These are phyloP conservation scores for Neostapfia colusana DNA, from an alignment of 176 grass and related monocot genomes.

Conservation along the genomic window DNA sequence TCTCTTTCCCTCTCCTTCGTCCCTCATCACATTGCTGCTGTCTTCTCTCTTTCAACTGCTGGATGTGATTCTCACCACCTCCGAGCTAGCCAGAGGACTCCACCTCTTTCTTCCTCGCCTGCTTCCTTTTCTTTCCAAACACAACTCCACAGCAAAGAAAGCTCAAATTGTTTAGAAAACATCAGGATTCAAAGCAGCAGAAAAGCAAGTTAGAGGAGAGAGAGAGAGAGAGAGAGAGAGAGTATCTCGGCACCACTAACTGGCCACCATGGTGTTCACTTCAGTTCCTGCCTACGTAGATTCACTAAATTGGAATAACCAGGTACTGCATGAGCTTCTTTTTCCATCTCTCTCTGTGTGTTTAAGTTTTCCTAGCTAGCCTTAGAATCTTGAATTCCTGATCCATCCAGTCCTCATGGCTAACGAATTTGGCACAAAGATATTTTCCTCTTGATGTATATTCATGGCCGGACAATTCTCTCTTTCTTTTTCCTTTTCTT, in stretches of 20 bases:
- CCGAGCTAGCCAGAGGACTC: slow-evolving; percentile 40
- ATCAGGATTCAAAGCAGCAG: slow-evolving; percentile 59
- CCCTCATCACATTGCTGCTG: slow-evolving; percentile 32
- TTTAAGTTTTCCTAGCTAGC: not conserved
- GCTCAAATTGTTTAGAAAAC: slow-evolving; percentile 54
- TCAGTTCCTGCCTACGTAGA: slow-evolving; percentile 84
- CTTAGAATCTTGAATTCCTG: slow-evolving; percentile 23
- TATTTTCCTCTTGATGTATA: slow-evolving; percentile 72
- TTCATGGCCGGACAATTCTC: slow-evolving; percentile 56
- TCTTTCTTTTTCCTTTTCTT: slow-evolving; percentile 27
- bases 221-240: slow-evolving; percentile 14
- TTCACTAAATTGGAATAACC: slow-evolving; percentile 89
- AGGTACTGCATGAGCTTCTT: slow-evolving; percentile 61
- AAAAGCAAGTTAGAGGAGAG: slow-evolving; percentile 53
- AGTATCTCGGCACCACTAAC: slow-evolving; percentile 45
- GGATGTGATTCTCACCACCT: slow-evolving; percentile 87
- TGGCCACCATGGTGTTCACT: slow-evolving; percentile 82
- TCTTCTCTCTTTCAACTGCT: slow-evolving; percentile 54
- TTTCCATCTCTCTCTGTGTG: slow-evolving; percentile 16
- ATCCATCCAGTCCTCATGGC: slow-evolving; percentile 5
- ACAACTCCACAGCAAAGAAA: slow-evolving; percentile 55
- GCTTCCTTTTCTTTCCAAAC: slow-evolving; percentile 49
- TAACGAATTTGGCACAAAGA: slow-evolving; percentile 43
- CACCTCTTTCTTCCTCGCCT: slow-evolving; percentile 52
- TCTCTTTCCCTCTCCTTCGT: slow-evolving; percentile 29